Conservation (phyloP, 805 yeast genomes). For the Cyberlindnera maclurae region DNA sequence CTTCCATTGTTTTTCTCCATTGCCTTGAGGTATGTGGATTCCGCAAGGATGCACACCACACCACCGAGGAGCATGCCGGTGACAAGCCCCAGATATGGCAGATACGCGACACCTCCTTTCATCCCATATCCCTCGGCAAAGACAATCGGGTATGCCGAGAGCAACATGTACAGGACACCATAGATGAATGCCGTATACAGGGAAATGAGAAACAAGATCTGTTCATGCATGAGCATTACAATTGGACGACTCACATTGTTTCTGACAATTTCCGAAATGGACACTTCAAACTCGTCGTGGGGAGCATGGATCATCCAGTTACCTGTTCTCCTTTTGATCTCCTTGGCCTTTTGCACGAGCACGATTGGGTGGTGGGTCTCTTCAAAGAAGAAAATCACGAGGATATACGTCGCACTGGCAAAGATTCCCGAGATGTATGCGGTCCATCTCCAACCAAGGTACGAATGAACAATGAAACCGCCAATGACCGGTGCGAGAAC, state of each 20-base stretch:
- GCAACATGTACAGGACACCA: slow-evolving; percentile 67
- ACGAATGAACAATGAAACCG: slow-evolving; percentile 50
- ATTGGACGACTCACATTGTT: slow-evolving; percentile 55
- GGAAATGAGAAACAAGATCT: slow-evolving; percentile 61
- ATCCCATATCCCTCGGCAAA: slow-evolving; percentile 57
- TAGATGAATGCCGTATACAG: slow-evolving; percentile 73
- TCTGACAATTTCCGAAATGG: slow-evolving; percentile 50
- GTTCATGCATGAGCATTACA: slow-evolving; percentile 61
- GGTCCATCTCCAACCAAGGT: slow-evolving; percentile 82
- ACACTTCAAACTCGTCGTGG: slow-evolving; percentile 55
- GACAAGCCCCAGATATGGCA: slow-evolving; percentile 75
- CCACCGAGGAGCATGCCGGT: slow-evolving; percentile 64
- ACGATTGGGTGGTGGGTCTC: slow-evolving; percentile 74
- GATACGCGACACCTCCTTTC: slow-evolving; percentile 57
- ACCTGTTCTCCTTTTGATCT: slow-evolving; percentile 58
- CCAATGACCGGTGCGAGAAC: slow-evolving; percentile 76
- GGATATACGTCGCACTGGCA: slow-evolving; percentile 31
- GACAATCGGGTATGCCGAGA: slow-evolving; percentile 71
- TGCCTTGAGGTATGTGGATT: slow-evolving; percentile 41
- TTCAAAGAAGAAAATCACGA: slow-evolving; percentile 27
- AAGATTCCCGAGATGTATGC: slow-evolving; percentile 61
- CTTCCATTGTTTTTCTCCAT: slow-evolving; percentile 47
- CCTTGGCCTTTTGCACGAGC: slow-evolving; percentile 53
- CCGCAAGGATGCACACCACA: slow-evolving; percentile 41
- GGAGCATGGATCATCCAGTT: slow-evolving; percentile 82